A percentile compares a stretch with the other conserved stretches of the same genome.
Evolutionary conservation across 1,139 yeast genomes (phyloP).

Genomic region (Spathaspora sp.): DNA sequence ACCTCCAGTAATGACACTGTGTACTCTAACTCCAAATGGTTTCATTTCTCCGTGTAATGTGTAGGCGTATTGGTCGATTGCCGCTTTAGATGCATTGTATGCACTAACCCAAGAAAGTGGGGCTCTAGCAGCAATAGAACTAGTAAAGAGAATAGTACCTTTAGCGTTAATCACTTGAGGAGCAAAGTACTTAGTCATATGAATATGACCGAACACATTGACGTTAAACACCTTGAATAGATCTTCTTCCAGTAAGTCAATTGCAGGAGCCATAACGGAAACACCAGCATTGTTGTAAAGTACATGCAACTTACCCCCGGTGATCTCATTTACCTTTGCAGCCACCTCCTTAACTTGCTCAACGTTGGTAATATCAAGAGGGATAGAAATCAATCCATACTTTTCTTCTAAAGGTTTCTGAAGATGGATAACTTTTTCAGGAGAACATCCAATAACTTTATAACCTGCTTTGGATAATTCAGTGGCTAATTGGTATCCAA

Average conservation of each 20-base stretch:
- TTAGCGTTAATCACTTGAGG: slow-evolving; percentile 31
- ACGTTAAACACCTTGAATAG: slow-evolving; percentile 28
- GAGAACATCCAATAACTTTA: slow-evolving; percentile 35
- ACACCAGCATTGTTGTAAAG: slow-evolving; percentile 39
- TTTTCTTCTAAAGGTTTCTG: slow-evolving; percentile 28
- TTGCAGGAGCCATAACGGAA: slow-evolving; percentile 31
- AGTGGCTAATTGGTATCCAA: slow-evolving; percentile 32
- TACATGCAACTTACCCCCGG: slow-evolving; percentile 30
- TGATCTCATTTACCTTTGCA: slow-evolving; percentile 20
- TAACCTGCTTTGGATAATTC: slow-evolving; percentile 32
- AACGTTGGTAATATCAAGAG: slow-evolving; percentile 31
- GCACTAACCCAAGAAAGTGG: slow-evolving; percentile 36
- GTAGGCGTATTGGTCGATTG: slow-evolving; percentile 69
- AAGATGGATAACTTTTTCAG: slow-evolving; percentile 20
- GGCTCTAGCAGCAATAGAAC: slow-evolving; percentile 35
- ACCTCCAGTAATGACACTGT: slow-evolving; percentile 41
- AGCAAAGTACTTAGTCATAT: slow-evolving; percentile 33
- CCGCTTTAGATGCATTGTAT: slow-evolving; percentile 52
- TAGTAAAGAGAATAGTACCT: slow-evolving; percentile 39
- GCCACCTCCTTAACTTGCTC: slow-evolving; percentile 27
- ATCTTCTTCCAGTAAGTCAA: slow-evolving; percentile 28
- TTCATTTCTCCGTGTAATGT: slow-evolving; percentile 60
- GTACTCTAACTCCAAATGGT: slow-evolving; percentile 39
- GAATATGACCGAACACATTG: slow-evolving; percentile 40
- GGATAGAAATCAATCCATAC: slow-evolving; percentile 30